Conservation (phyloP, 768 basidiomycete genomes). For the Xanthoconium purpureum region DNA sequence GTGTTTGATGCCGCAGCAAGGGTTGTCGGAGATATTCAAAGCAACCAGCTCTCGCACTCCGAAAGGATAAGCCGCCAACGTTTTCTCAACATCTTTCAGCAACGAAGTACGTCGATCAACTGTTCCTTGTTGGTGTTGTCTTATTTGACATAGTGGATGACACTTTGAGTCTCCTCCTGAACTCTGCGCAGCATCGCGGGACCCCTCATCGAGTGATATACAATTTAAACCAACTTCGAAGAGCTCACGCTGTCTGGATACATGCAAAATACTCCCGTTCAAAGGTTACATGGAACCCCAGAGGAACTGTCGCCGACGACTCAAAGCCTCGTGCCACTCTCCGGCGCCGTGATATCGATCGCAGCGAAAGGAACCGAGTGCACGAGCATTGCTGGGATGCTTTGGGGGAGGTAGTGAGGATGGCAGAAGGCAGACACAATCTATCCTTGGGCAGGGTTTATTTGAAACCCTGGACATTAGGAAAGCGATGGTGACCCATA, state of each 20-base stretch:
- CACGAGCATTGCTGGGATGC: conserved; percentile 43
- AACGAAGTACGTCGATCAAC: conserved; percentile 42
- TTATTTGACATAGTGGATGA: conserved; percentile 55
- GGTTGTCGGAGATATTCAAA: conserved; percentile 41
- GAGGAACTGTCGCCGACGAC: conserved; percentile 28
- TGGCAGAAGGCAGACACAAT: conserved; percentile 56
- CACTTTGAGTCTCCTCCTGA: conserved; percentile 59
- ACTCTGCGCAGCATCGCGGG: conserved; percentile 61
- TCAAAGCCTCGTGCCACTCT: conserved; percentile 10
- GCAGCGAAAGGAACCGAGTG: conserved; percentile 27
- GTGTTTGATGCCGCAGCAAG: conserved; percentile 50
- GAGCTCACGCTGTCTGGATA: conserved; percentile 25
- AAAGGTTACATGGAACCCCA: conserved; percentile 40
- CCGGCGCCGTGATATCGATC: conserved; percentile 16
- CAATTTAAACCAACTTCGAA: conserved; percentile 43
- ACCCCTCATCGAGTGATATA: conserved; percentile 56
- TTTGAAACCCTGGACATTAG: conserved; percentile 26
- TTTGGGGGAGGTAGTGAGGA: conserved; percentile 50
- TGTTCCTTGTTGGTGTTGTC: not conserved
- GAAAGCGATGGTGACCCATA: conserved; percentile 3
- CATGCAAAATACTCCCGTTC: conserved; percentile 18
- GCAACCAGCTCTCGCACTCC: conserved; percentile 18
- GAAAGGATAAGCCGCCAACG: conserved; percentile 33
- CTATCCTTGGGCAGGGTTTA: conserved; percentile 49
- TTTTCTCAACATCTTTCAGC: conserved; percentile 55